Evolutionary conservation across 257 asterid species (phyloP), one percentile per base, ranked within the genome.

Genomic region (Rubia yunnanensis): DNA sequence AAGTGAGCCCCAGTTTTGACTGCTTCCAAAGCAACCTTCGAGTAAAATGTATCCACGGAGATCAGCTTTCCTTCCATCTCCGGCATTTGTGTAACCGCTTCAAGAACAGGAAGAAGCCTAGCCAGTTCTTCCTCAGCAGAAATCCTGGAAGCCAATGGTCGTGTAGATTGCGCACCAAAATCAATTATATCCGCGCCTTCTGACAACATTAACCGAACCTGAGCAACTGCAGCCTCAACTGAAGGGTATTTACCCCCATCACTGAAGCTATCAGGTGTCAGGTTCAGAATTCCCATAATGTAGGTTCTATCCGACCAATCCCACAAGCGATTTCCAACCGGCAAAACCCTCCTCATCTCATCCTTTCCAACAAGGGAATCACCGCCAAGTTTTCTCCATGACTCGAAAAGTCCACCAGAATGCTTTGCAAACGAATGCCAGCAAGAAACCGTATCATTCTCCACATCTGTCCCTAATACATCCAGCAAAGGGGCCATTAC

Each of bases 111-210:
- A 30, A 94, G 79, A 31, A 94, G 74, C 70, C 96, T 72, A 48
- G 77, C 90, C 74, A 90, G 53, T 80, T 94, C 99, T 79, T 94
- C 84, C 36, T 88, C 88, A 3, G 88, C 81, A 7, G 96, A 78
- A 67, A 94, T 79, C 77, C 72, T 84, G 1, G 72, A 2, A 34
- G 99, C 97, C 87, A 84, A 82, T 14, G 99, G 97, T 5, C 96
- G 92, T 1, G 99, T 90, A 14, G 99, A 94, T 65, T 94, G 99
- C 61, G 99, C 97, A 48, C 99, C 99, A 39, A 94, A 28, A 70
- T 94, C 99, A 49, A 94, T 78, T 48, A 94, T 82, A 73, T 94
- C 96, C 0, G 85, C 99, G 0, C 99, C 99, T 34, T 82, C 89
- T 17, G 73, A 63, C 34, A 88, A 48, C 95, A 94, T 80, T 27